A percentile compares a stretch with the other conserved stretches of the same genome.
These are phyloP conservation scores for Diaporthe amygdali DNA, from an alignment of 2,329 filamentous ascomycete species.

Conservation along the genomic window DNA sequence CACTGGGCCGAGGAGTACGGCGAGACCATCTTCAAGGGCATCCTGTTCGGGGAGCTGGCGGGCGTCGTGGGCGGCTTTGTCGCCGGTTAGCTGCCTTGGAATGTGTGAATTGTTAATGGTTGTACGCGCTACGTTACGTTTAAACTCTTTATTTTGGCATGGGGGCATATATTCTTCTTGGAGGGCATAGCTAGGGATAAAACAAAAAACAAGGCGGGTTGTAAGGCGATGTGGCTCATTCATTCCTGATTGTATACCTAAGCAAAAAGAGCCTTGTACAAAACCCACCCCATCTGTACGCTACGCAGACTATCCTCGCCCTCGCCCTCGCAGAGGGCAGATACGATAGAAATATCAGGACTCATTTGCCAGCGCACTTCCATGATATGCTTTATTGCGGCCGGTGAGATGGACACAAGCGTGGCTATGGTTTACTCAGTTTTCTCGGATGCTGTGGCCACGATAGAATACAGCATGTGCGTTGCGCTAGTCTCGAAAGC, in stretches of 20 bases:
- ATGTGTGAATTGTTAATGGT: neutral
- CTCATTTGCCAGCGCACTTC: neutral
- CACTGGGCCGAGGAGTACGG: constrained; percentile 83
- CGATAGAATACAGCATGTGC: neutral
- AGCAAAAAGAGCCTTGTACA: neutral
- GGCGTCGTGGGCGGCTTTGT: constrained; percentile 63
- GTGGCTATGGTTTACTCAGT: neutral
- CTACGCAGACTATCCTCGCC: neutral
- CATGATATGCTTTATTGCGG: neutral
- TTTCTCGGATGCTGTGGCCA: neutral
- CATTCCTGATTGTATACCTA: neutral
- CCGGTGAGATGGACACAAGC: too few relatives aligned
- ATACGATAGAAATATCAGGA: neutral
- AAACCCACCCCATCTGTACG: neutral
- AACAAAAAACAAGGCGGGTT: neutral
- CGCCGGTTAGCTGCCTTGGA: constrained; percentile 38
- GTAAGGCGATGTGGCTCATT: neutral
- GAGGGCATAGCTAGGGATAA: neutral
- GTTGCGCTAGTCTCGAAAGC: neutral
- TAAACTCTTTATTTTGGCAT: neutral
- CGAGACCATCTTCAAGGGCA: constrained; percentile 75
- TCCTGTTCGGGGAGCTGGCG: constrained; percentile 77
- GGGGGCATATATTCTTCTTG: neutral
- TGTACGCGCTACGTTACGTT: neutral
- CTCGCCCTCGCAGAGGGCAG: neutral